phyloP scores from a whole-genome alignment of 352 stramenopile genomes.

The Aphanomyces cochlioides region DNA sequence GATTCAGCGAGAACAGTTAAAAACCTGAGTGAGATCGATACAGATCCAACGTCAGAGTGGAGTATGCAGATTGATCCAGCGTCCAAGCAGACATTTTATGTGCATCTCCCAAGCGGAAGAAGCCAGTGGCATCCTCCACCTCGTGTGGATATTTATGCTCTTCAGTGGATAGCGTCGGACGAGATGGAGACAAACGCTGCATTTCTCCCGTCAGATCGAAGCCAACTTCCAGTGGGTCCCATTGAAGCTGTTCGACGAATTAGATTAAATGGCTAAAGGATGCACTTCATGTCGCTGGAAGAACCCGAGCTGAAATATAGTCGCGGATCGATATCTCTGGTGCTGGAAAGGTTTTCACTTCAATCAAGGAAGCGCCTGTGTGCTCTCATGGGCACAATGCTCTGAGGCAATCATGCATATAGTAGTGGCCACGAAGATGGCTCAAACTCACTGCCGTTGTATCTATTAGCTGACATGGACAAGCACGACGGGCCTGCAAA shows the following conservation, averaged over 20 bases:
- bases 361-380: no score
- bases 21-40: background rate
- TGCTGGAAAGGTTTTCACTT: no score
- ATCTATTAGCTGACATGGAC: no score
- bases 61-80: conserved; percentile 29
- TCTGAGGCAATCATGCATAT: no score
- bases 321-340: no score
- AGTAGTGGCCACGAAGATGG: no score
- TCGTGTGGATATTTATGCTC: background rate
- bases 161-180: conserved; percentile 16
- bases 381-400: no score
- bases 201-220: background rate
- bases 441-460: no score
- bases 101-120: conserved; percentile 11
- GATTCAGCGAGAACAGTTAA: conserved; percentile 11
- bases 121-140: conserved; percentile 24
- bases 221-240: background rate
- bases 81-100: conserved; percentile 25
- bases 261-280: no score
- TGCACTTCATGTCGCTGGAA: background rate
- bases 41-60: conserved; percentile 7
- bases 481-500: no score
- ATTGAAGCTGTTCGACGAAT: background rate
- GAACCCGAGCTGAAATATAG: no score
- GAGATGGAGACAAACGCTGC: background rate